Conservation (phyloP, 1,284 basidiomycete genomes). For the Peniophora sp. region DNA sequence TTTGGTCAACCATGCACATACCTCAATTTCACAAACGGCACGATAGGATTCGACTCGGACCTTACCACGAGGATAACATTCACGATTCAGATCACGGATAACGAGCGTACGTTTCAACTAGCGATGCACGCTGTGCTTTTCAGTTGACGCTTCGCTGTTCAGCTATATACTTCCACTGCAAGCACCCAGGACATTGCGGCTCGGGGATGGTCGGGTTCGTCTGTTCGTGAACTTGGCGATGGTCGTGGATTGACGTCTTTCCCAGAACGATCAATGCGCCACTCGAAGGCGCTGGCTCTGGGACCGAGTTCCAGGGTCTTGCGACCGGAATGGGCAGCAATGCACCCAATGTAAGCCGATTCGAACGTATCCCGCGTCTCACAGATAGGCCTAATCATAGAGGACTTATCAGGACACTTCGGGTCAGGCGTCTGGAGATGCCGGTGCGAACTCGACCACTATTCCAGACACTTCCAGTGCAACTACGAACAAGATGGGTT, state of each 20-base stretch:
- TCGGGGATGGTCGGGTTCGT: neutral
- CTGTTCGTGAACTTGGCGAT: neutral
- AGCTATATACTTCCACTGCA: slow-evolving; percentile 2
- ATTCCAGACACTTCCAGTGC: no score
- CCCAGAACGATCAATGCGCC: neutral
- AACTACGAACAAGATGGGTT: no score
- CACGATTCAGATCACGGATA: neutral
- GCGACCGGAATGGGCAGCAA: neutral
- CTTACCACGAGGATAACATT: neutral
- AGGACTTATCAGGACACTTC: neutral
- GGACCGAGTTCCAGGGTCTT: neutral
- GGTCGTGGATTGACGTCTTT: no score
- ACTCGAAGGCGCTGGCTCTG: neutral
- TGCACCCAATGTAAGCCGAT: neutral
- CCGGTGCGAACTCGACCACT: neutral
- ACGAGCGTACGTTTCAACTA: neutral
- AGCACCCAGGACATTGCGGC: slow-evolving; percentile 1
- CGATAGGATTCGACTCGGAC: neutral
- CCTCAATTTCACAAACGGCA: neutral
- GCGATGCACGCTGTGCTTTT: neutral
- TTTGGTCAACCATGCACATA: neutral
- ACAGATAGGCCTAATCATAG: no score
- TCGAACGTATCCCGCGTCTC: neutral
- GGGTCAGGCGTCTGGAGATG: neutral
- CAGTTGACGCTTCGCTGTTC: neutral